Percentiles rank a stretch among this genome's conserved stretches.
Evolutionary conservation across 257 asterid genomes (phyloP).

Genomic region (Nicotiana noctiflora): DNA sequence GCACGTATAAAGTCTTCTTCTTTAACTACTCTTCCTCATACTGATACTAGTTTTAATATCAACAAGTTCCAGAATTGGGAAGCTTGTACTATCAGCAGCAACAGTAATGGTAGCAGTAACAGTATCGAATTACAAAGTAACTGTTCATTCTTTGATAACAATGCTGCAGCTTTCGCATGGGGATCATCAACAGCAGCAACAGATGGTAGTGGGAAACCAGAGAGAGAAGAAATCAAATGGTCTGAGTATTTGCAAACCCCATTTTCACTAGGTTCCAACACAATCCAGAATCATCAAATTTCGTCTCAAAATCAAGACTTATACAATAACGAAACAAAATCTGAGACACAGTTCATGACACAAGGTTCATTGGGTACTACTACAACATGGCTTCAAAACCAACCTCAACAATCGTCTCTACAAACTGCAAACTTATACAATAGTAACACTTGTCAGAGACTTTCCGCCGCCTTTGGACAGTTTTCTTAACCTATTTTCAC

Average conservation of each 20-base stretch:
- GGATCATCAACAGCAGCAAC: constrained; percentile 17
- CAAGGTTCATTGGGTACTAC: constrained; percentile 20
- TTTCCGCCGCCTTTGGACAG: constrained; percentile 58
- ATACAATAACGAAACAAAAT: constrained; percentile 29
- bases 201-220: constrained; percentile 25
- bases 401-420: constrained; percentile 27
- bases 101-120: background rate
- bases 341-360: constrained; percentile 19
- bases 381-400: constrained; percentile 36
- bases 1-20: constrained; percentile 16
- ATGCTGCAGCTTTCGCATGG: constrained; percentile 31
- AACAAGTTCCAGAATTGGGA: constrained; percentile 37
- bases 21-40: background rate
- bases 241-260: constrained; percentile 66
- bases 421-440: constrained; percentile 41
- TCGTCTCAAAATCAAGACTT: constrained; percentile 23
- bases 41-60: constrained; percentile 12
- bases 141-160: constrained; percentile 29
- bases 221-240: constrained; percentile 60
- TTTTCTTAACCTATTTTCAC: constrained; percentile 34
- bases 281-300: constrained; percentile 16
- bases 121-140: constrained; percentile 25
- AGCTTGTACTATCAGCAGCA: constrained; percentile 5
- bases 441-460: constrained; percentile 57
- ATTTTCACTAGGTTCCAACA: constrained; percentile 31